Base-by-base conservation (phyloP, 2,329 filamentous ascomycete genomes). In the Fusarium concolor region DNA sequence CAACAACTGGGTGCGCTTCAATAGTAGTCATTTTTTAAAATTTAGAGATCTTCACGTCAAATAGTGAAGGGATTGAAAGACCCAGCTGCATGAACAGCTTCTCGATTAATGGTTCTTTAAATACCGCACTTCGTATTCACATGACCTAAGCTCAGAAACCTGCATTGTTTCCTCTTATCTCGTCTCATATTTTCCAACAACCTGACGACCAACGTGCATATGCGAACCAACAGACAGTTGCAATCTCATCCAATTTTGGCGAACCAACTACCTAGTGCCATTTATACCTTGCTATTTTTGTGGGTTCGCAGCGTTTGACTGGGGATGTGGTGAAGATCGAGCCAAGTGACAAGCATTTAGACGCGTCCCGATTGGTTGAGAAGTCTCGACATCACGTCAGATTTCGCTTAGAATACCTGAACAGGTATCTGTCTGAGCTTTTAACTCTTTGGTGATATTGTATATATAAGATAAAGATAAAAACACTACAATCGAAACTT, bases 81-180 rank as follows among this genome's bases (percentile, higher is more conserved):
- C 38, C 18, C 39, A 17, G n/a, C 9, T 22, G n/a, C 9, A 15
- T 24, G 11, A 4, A 35, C 1, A 10, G 6, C 24, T 33, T 6
- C 11, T 28, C 4, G 10, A n/a, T 61, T 18, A 6, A 10, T 11
- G 4, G 15, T 15, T 6, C 9, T 33, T 61, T 62, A 62, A 61
- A 62, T 62, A 12, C 56, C 58, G 26, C 56, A 62, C 2, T 10
- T 29, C 17, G 33, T 26, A 51, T 10, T 15, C 26, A 38, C 45
- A 44, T 26, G 28, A 29, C n/a, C 11, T 17, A 22, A 61, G 33
- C 9, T 18, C 8, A 6, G 14, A 37, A 33, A 20, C 33, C 6
- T 33, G 33, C 28, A 54, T 62, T 61, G 56, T 62, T 61, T 15
- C 24, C 56, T 61, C 58, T 54, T 54, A 15, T 57, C 39, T 61